A percentile compares a stretch with the other conserved stretches of the same genome.
phyloP scores from a whole-genome alignment of 2,329 filamentous ascomycete species.

The Stachybotrys echinatus region DNA sequence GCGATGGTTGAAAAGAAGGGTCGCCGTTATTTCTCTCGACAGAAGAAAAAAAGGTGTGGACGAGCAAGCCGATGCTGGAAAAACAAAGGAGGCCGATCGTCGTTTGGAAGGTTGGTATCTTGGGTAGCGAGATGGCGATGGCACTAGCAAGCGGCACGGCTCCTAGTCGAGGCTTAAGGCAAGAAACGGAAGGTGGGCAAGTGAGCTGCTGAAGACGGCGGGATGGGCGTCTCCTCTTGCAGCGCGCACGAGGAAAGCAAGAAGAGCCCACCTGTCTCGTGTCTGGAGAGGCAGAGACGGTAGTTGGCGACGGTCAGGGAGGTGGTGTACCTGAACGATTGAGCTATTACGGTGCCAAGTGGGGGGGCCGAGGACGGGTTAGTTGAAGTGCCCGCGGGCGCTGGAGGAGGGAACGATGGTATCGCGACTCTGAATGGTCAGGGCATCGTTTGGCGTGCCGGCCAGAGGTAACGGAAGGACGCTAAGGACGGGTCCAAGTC shows the following conservation, averaged over 20 bases:
- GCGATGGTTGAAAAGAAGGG: not conserved
- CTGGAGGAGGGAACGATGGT: not conserved
- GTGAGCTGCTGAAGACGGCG: too few relatives aligned
- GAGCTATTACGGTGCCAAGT: not conserved
- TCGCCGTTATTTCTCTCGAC: not conserved
- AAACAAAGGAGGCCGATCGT: not conserved
- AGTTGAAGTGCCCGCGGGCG: not conserved
- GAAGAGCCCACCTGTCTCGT: not conserved
- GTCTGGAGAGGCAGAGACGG: not conserved
- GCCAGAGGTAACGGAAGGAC: not conserved
- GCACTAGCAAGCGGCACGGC: not conserved
- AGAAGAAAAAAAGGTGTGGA: not conserved
- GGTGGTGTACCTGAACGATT: not conserved
- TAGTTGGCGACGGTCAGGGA: not conserved
- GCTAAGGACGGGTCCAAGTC: not conserved
- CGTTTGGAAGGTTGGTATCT: not conserved
- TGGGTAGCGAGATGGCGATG: not conserved
- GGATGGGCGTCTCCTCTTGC: not conserved
- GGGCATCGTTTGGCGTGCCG: not conserved
- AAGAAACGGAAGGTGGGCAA: not conserved
- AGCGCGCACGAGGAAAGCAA: not conserved
- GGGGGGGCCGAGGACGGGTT: not conserved
- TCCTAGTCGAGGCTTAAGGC: not conserved
- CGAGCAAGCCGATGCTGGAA: not conserved
- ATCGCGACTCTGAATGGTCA: not conserved